Evolutionary conservation across 2,329 filamentous ascomycete genomes (phyloP), one percentile per base, ranked within the genome.

Genomic region (Diaporthe longicolla): DNA sequence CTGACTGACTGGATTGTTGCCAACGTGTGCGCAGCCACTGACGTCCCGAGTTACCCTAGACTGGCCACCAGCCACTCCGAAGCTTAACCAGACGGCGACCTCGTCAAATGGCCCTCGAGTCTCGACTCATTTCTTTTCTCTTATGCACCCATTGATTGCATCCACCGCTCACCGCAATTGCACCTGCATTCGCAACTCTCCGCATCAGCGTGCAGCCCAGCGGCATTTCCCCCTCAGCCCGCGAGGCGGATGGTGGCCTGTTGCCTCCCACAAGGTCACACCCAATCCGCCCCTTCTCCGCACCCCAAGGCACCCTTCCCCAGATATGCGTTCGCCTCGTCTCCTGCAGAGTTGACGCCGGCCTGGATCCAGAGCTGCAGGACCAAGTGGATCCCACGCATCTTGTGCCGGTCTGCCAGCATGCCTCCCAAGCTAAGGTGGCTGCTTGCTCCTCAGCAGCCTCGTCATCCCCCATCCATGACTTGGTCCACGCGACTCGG

Each of bases 401-500:
- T 13, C 37, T 9, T 29, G 24, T 45, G 24, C 24, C 26, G 5
- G 26, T 57, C 54, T 45, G n/a, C 45, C 45, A 45, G 37, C 37
- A 21, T 21, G 45, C 2, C 45, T 37, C 45, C 19, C 43, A 24
- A 35, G 59, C 1, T 35, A 37, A 37, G 8, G 37, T 13, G 40
- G 29, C 29, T 35, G 54, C 57, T 29, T 35, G 54, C 57, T 29
- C 37, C 13, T 45, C 40, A 48, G 45, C 37, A 7, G 24, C 13
- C 32, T 63, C 61, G 29, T 26, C 70, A 54, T 37, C 21, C 21
- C 43, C 26, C 29, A 45, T 63, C 58, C 65, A 75, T 52, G 43
- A 35, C 15, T 37, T 35, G 19, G 55, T 3, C 68, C 40, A 70
- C 57, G 57, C 73, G 73, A 74, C 55, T 63, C 70, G 63, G 57